A percentile compares a stretch with the other conserved stretches of the same genome.
Evolutionary conservation across 2,329 filamentous ascomycete genomes (phyloP).

Genomic region (Myriosclerotinia curreyana): DNA sequence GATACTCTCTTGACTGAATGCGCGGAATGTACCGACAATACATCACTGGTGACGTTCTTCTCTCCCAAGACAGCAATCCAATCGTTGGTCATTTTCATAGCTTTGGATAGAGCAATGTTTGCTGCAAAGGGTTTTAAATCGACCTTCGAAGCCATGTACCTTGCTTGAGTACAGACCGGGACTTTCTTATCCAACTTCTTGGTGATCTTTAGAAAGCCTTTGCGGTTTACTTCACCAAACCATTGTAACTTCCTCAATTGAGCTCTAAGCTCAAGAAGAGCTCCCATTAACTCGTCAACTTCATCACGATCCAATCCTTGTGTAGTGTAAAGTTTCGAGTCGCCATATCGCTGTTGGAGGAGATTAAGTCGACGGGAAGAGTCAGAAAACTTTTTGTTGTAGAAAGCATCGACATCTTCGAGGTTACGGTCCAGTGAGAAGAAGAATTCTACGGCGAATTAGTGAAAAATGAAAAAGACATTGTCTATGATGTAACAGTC

Average conservation of each 20-base stretch:
- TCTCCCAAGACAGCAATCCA: constrained; percentile 85
- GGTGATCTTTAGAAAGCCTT: constrained; percentile 96
- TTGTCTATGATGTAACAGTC: constrained; percentile 37
- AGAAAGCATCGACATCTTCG: constrained; percentile 94
- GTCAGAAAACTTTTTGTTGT: constrained; percentile 92
- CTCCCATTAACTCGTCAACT: constrained; percentile 84
- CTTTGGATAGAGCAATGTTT: constrained; percentile 56
- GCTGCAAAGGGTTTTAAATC: constrained; percentile 85
- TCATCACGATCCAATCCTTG: constrained; percentile 82
- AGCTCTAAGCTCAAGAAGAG: constrained; percentile 81
- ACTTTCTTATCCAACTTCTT: constrained; percentile 99
- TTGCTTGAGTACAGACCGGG: constrained; percentile 71
- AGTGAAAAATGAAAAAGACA: constrained; percentile 36
- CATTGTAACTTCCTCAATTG: constrained; percentile 90
- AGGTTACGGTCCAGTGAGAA: constrained; percentile 95
- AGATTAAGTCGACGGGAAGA: constrained; percentile 79
- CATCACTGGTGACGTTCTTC: constrained; percentile 71
- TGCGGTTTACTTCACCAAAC: constrained; percentile 95
- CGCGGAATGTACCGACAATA: constrained; percentile 64
- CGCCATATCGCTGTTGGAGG: constrained; percentile 83
- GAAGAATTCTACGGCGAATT: constrained; percentile 73
- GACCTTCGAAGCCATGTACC: constrained; percentile 87
- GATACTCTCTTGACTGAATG: constrained; percentile 73
- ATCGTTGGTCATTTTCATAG: constrained; percentile 74
- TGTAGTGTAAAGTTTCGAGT: constrained; percentile 59